Base-by-base conservation (phyloP, 2,329 filamentous ascomycete genomes). In the Colletotrichum horii region DNA sequence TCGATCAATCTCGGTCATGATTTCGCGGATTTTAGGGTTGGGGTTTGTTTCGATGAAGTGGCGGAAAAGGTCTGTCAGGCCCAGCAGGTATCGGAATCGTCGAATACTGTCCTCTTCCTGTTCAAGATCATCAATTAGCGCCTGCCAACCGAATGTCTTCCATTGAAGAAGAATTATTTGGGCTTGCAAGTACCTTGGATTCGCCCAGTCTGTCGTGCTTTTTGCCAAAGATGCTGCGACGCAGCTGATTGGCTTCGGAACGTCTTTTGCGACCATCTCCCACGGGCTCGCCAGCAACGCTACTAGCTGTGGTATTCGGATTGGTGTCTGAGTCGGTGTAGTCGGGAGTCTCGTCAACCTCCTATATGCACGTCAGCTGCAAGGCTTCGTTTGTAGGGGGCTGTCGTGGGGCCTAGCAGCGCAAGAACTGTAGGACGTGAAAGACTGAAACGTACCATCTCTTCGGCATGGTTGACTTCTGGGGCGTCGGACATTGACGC, bases 1-100 rank as follows among this genome's bases (percentile, higher is more conserved):
- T 62, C 95, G 93, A 85, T 99, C 97, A 81, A 98, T 98, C 85
- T 98, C 95, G 66, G 91, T 91, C 90, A 98, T 97, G 80, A 98
- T 95, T 74, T 98, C 95, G 80, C 96, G 95, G 81, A 98, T 97
- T 80, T 95, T 95, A 19, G 97, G 96, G 82, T 99, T 96, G 7
- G 96, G 96, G 82, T 98, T 99, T 11, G 96, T 95, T 83, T 98
- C 96, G 86, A 99, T 99, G 85, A 99, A 99, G 86, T 99, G 97
- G 78, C 97, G 95, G 88, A 99, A 99, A 24, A 99, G 89, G 82
- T 99, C 97, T 19, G 97, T 99, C 68, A 99, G 89, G 30, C 97
- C 97, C 16, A 99, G 91, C 2, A 99, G 91, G 83, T 99, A 99
- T 78, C 96, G 93, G 84, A 99, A 99, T 83, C 97, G 91, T 80